These are phyloP conservation scores for Antitrichia curtipendula DNA, from an alignment of 225 moss, liverwort and hornwort species.

Conservation along the genomic window DNA sequence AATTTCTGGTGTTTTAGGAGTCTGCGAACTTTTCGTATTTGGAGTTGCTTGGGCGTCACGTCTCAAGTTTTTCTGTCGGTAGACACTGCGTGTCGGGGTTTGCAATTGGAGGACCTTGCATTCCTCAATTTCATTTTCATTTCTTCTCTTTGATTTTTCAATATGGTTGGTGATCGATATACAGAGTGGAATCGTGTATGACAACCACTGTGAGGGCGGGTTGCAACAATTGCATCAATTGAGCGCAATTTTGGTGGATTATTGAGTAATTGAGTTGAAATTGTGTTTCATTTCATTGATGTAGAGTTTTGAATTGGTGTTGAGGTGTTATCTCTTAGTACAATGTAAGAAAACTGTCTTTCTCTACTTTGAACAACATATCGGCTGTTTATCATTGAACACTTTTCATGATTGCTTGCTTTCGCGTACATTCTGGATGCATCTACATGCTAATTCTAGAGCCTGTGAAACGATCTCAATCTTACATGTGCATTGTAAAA, in stretches of 20 bases:
- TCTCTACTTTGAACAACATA: not conserved
- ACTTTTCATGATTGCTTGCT: not conserved
- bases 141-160: not conserved
- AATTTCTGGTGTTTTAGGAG: not conserved
- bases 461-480: not conserved
- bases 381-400: not conserved
- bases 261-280: not conserved
- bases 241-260: not conserved
- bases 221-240: not conserved
- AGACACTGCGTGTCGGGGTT: not conserved
- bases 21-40: not conserved
- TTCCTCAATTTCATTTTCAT: not conserved
- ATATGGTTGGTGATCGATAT: not conserved
- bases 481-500: not conserved
- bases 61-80: not conserved
- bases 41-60: constrained; percentile 2
- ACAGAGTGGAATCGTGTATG: not conserved
- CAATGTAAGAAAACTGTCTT: not conserved
- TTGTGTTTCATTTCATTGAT: not conserved
- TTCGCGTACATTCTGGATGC: not conserved
- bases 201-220: not conserved
- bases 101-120: not conserved
- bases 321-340: not conserved
- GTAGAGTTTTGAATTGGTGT: not conserved
- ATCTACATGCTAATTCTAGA: not conserved